Base-by-base conservation (phyloP, 2,329 filamentous ascomycete species). In the Domatiomyces catenatus region DNA sequence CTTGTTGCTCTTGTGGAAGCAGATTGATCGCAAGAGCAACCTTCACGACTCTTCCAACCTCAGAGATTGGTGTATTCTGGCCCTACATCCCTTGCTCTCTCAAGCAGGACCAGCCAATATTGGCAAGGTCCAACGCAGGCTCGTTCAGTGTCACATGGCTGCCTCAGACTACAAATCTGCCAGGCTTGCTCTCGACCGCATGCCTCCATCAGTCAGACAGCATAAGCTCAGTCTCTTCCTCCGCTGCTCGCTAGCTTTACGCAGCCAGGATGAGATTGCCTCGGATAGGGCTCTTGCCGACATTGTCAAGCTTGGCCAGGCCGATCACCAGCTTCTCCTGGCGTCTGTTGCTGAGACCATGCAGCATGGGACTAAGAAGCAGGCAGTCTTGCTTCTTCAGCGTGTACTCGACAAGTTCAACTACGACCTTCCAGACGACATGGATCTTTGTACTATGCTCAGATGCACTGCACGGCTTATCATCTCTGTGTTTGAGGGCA, bases 281-380 rank as follows among this genome's bases (percentile, higher is more conserved):
- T 49, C 53, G 15, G 47, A 54, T 6, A 48, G 24, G 6, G 52
- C 55, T n/a, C 47, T 57, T 10, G 52, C 53, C n/a, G 39, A 43
- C 3, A 28, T 46, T 22, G 44, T 46, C 44, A 46, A 46, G 6
- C 12, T 17, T 46, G n/a, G 17, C 17, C 17, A 48, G n/a, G 17
- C 51, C 43, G 63, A 69, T 0, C 72, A 75, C 19, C 78, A 79
- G 12, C 76, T 87, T 44, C 70, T 95, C 0, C 87, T 89, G 56
- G 84, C 86, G 1, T 94, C 88, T 59, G 77, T 86, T 19, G 69
- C 86, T 24, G 86, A 93, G 63, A 83, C 86, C 2, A 80, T 88
- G 47, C 71, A 79, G 54, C 69, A 70, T 0, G 78, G 80, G 0
- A 77, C 86, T 54, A 80, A 75, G 48, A 55, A 69, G 0, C 78